Base-by-base conservation (phyloP, 768 basidiomycete genomes). In the Xerocomus spinulosus region DNA sequence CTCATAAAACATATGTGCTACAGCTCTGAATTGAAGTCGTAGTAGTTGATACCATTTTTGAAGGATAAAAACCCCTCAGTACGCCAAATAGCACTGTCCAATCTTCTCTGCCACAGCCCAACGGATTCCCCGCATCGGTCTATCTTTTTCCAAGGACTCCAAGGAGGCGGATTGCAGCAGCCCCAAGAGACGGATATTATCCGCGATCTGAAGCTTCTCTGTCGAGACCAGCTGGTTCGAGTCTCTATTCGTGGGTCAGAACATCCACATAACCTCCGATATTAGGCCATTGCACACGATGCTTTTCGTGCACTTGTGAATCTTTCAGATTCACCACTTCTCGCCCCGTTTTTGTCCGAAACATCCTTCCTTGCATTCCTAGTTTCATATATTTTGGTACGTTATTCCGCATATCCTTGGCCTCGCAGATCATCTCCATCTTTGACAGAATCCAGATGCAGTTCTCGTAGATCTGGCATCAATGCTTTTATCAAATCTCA, bases 401-500 rank as follows among this genome's bases (percentile, higher is more conserved):
- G 89, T 74, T 20, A 12, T n/a, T 21, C 23, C 15, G 15, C 50
- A 29, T 53, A 21, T 29, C 39, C 25, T 44, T 15, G 10, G 36
- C 37, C 36, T 17, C 18, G 28, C 42, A 48, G 42, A 47, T 55
- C 52, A 28, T 9, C 42, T 50, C 50, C 49, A 47, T 48, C 23
- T 18, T 23, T 20, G 33, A 9, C 57, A 97, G 93, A 87, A 92
- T 67, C 86, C 90, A n/a, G 81, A 86, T 51, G 83, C 94, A 9
- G 82, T 86, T 48, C 84, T 97, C 23, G 92, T 92, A 28, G 94
- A 97, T 72, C 81, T 98, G 17, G 92, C 93, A 3, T 79, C 91
- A n/a, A 98, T 98, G 95, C 75, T 97, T 2, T 77, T 98, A 9
- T 95, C 93, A n/a, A 98, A 98, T 70, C 71, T 96, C 28, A 88